These are phyloP conservation scores for Phycomyces blakesleeanus DNA, from an alignment of 192 early-diverging fungal genomes.

Conservation along the genomic window DNA sequence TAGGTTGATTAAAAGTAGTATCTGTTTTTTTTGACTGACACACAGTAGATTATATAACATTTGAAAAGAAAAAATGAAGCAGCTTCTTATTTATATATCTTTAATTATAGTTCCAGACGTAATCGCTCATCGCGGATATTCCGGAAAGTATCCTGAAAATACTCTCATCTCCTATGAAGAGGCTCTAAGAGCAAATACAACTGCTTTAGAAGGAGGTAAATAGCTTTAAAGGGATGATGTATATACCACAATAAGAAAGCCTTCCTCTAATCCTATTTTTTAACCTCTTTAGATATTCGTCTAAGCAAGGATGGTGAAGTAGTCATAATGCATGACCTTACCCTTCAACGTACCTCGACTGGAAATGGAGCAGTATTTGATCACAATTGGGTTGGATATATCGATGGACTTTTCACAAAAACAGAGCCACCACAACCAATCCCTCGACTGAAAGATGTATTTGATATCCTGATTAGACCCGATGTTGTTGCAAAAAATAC, in stretches of 20 bases:
- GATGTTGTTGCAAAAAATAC: slow-evolving; percentile 33
- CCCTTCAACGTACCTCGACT: slow-evolving; percentile 46
- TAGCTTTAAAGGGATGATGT: neutral
- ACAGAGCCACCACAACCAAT: slow-evolving; percentile 40
- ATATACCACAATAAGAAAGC: no score
- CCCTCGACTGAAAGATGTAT: slow-evolving; percentile 44
- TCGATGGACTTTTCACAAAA: slow-evolving; percentile 48
- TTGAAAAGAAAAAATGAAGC: no score
- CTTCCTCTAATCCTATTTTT: neutral
- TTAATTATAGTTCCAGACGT: slow-evolving; percentile 14
- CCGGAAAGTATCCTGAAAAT: slow-evolving; percentile 51
- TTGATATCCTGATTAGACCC: slow-evolving; percentile 41
- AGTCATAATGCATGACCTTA: slow-evolving; percentile 52
- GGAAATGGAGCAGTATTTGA: slow-evolving; percentile 41
- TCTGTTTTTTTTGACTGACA: no score
- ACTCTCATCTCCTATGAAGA: slow-evolving; percentile 48
- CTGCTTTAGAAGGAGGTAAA: slow-evolving; percentile 48
- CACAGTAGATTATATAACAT: no score
- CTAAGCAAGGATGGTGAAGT: slow-evolving; percentile 50
- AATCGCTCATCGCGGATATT: slow-evolving; percentile 46
- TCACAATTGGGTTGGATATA: slow-evolving; percentile 43
- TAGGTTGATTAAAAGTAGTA: no score
- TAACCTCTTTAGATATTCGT: slow-evolving; percentile 41
- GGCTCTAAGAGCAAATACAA: slow-evolving; percentile 46
- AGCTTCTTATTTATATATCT: no score